phyloP scores from a whole-genome alignment of 1,284 basidiomycete species.

The Irpex rosettiformis region DNA sequence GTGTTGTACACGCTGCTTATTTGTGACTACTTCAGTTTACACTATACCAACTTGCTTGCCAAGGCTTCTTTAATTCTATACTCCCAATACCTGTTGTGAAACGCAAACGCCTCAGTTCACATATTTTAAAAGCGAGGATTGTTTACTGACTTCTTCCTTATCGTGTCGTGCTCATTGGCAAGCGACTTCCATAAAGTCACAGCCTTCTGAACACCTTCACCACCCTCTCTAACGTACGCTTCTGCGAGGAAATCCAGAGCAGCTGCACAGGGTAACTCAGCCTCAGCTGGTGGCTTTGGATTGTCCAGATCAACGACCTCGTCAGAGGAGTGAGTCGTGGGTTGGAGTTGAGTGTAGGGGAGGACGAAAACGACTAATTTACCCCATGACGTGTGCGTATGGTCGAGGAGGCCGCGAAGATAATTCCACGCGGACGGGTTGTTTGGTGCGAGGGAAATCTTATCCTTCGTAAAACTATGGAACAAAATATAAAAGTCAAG shows the following conservation, averaged over 20 bases:
- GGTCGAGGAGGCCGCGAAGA: conserved; percentile 72
- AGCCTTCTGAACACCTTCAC: conserved; percentile 44
- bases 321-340: conserved; percentile 24
- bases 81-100: conserved; percentile 31
- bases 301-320: conserved; percentile 72
- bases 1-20: not conserved
- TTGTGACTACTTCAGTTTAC: not conserved
- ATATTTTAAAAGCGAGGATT: not conserved
- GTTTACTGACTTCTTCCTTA: conserved; percentile 69
- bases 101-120: not conserved
- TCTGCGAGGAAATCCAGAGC: conserved; percentile 90
- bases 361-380: conserved; percentile 56
- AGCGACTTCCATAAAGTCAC: conserved; percentile 68
- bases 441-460: conserved; percentile 85
- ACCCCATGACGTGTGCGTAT: conserved; percentile 55
- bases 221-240: conserved; percentile 57
- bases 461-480: conserved; percentile 60
- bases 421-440: conserved; percentile 96
- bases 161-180: conserved; percentile 69
- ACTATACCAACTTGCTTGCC: not conserved
- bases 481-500: no score
- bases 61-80: conserved; percentile 15
- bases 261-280: conserved; percentile 69
- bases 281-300: conserved; percentile 60
- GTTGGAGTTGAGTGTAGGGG: conserved; percentile 46